Evolutionary conservation across 352 stramenopile genomes (phyloP), one percentile per base, ranked within the genome.

Genomic region (Peronospora belbahrii): DNA sequence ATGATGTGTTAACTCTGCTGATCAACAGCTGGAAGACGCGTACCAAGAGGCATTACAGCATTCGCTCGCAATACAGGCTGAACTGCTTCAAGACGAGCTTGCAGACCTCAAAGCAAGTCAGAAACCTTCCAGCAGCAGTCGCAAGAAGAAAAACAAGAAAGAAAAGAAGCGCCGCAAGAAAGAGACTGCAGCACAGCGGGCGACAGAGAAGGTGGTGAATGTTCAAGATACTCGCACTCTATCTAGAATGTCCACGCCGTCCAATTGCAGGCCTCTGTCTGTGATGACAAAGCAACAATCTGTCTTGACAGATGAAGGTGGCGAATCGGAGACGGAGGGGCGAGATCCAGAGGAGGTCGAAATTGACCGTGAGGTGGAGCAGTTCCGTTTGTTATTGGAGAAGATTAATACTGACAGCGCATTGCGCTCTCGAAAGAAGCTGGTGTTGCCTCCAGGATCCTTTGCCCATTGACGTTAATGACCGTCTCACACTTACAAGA

Each of bases 1-100:
- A 10, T 46, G 19, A 36, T 58, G 4, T 41, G 13, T 45, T 3
- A 27, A 40, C 23, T 38, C 42, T 52, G 24, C 18, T 55, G 17
- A 22, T 32, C 34, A 22, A 44, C 42, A 88, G 76, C 38, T 88
- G 27, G 77, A 86, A 50, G 73, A 76, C 41, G 74, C 77, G 14
- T 88, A 88, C 30, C 77, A 88, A 54, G 77, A 80, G 37, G 77
- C 77, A 34, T 47, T 88, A 48, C 77, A 85, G 50, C 77, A 88
- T 36, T 88, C 77, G 44, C 58, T 88, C 1, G 74, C 74, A 4
- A 63, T 86, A 18, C 77, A 88, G 38, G 77, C 77, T 0, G 77
- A 88, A 56, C 48, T 88, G 32, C 53, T 88, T 14, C 72, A 72
- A 18, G 77, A 88, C 36, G 77, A 88, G 41, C 74, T 88, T 13